Percentiles rank a stretch among this genome's conserved stretches.
Evolutionary conservation across 202 grass and related monocot genomes (phyloP).

Genomic region (Zoysia matrella): DNA sequence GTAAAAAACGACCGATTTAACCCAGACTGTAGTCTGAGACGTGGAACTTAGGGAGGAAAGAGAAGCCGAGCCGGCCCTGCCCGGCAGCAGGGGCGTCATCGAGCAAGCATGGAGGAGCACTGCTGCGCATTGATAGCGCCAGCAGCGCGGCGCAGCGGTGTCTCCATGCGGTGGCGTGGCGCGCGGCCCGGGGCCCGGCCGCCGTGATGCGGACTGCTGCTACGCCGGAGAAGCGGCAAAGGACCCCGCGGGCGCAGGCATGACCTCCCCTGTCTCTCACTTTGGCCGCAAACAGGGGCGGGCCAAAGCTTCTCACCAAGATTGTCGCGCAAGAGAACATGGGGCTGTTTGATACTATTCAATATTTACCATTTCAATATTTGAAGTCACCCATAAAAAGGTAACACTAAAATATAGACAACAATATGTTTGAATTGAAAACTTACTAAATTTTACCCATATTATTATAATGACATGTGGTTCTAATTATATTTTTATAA

Average conservation of each 20-base stretch:
- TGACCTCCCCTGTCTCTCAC: background rate
- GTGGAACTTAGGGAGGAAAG: background rate
- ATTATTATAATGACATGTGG: too few species aligned
- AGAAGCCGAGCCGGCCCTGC: background rate
- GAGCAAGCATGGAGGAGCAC: background rate
- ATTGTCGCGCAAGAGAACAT: background rate
- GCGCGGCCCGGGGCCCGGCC: background rate
- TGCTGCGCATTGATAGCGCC: conserved; percentile 37
- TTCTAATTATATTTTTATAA: too few species aligned
- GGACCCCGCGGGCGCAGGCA: conserved; percentile 6
- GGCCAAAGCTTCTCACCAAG: background rate
- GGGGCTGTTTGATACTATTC: too few species aligned
- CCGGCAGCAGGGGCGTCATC: background rate
- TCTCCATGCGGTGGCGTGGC: background rate
- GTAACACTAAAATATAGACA: too few species aligned
- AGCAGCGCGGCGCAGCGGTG: background rate
- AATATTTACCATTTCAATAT: too few species aligned
- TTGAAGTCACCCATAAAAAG: too few species aligned
- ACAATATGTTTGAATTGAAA: too few species aligned
- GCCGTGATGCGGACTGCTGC: conserved; percentile 19
- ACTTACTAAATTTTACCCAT: too few species aligned
- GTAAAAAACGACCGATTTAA: too few species aligned
- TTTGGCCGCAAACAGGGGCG: background rate
- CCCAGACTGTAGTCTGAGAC: too few species aligned
- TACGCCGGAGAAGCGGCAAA: background rate